Evolutionary conservation across 177 flowering plant species (phyloP), one percentile per base, ranked within the genome.

Genomic region (Vitis hybrid): DNA sequence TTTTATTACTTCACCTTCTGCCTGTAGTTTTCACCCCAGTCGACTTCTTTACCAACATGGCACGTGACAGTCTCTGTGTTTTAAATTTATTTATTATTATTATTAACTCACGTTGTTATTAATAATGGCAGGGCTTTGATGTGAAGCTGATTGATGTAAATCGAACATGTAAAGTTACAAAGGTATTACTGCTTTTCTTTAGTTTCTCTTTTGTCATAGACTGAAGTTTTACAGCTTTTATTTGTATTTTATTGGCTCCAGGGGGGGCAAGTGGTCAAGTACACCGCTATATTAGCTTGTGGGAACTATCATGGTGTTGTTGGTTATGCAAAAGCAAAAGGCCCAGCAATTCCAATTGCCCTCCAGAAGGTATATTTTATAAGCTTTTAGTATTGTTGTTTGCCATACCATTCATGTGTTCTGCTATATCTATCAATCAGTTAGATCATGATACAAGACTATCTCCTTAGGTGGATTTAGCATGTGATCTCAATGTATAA

Each of bases 261-360:
- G 99, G 99, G 99, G 20, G 97, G 97, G 26, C 88, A 81, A 88
- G 81, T 89, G 51, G 69, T 82, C 56, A 89, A 88, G 79, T 91
- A 84, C 74, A 80, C 91, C 73, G 96, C 93, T 10, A 74, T 93
- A 79, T 65, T 95, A 68, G 94, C 86, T 65, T 95, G 98, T 74
- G 98, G 99, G n/a, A 95, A 95, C 80, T 90, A 90, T 75, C 77
- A 95, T 72, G 99, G 98, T 63, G 92, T 86, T 65, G 66, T 95
- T 62, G 97, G 99, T 66, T 95, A 68, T 82, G 97, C 96, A 53
- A 95, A 89, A 84, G 99, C 92, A 57, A 95, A 90, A 84, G 98
- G 87, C 57, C 91, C 96, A 45, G 73, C 88, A 70, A 81, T 85
- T 68, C 91, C 94, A 12, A 76, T 89, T 67, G 98, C 97, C 39